Percentiles rank a stretch among this genome's conserved stretches.
Conservation (phyloP, 192 early-diverging fungal genomes). For the Umbelopsis sp. region DNA sequence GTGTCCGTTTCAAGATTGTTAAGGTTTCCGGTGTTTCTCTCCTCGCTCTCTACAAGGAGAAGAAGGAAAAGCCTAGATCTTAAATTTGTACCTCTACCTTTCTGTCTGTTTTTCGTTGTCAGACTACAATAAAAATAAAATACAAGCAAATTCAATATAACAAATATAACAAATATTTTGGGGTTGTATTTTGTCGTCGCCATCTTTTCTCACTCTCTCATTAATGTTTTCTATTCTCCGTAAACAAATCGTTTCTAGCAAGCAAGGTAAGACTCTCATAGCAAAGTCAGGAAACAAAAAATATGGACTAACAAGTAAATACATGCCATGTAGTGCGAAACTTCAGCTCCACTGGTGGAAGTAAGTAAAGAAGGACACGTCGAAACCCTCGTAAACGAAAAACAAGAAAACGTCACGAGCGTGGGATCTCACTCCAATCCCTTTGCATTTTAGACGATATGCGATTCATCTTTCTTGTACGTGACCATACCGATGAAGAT, state of each 20-base stretch:
- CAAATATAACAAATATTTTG: background rate
- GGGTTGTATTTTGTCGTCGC: too few relatives aligned
- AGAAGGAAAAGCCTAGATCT: constrained; percentile 99
- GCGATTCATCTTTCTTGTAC: constrained; percentile 50
- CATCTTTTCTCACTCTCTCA: background rate
- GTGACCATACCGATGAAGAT: constrained; percentile 52
- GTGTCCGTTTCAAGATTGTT: constrained; percentile 99
- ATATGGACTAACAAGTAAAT: background rate
- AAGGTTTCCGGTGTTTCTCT: constrained; percentile 99
- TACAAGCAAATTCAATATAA: background rate
- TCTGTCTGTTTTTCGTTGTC: constrained; percentile 6
- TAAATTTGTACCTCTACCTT: constrained; percentile 45
- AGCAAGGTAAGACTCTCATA: background rate
- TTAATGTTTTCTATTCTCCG: background rate
- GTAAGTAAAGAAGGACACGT: background rate
- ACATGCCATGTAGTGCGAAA: background rate
- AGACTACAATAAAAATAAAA: too few relatives aligned
- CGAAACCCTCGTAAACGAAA: background rate
- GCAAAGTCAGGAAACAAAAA: too few relatives aligned
- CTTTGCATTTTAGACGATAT: background rate
- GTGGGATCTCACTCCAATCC: background rate
- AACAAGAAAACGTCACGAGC: background rate
- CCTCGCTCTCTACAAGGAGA: constrained; percentile 98
- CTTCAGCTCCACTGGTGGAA: background rate
- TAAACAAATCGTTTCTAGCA: background rate